Evolutionary conservation across 495 filamentous ascomycete genomes (phyloP).

Genomic region (Platismatia glauca): DNA sequence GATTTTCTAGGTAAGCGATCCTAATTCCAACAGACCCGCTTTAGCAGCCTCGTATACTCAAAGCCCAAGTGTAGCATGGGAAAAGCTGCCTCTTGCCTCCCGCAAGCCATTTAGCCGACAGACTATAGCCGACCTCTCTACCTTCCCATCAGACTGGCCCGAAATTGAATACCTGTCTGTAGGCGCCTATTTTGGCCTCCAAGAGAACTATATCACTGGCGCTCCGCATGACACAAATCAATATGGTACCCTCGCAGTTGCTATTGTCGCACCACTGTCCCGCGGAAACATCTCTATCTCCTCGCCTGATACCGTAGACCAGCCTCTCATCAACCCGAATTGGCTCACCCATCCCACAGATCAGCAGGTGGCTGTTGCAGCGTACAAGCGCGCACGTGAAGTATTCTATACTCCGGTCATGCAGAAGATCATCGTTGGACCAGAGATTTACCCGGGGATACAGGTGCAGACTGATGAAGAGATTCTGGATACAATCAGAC

Average conservation of each 20-base stretch:
- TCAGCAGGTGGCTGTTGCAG: conserved; percentile 43
- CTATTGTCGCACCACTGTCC: conserved; percentile 38
- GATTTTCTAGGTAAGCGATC: too few species aligned
- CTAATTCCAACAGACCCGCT: conserved; percentile 14
- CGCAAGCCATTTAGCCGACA: conserved; percentile 12
- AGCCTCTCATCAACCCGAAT: conserved; percentile 49
- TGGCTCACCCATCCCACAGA: conserved; percentile 48
- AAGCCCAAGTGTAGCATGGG: conserved; percentile 3
- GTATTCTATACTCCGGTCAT: conserved; percentile 35
- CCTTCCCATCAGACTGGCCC: conserved; percentile 48
- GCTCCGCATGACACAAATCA: conserved; percentile 34
- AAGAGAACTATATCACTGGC: conserved; percentile 24
- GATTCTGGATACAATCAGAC: conserved; percentile 38
- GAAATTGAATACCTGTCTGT: conserved; percentile 39
- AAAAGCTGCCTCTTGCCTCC: conserved; percentile 12
- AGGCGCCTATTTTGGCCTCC: conserved; percentile 23
- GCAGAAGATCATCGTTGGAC: conserved; percentile 32
- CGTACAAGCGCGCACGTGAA: conserved; percentile 41
- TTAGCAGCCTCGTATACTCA: not conserved
- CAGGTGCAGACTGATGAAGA: conserved; percentile 41
- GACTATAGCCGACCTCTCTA: conserved; percentile 22
- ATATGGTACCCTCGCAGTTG: conserved; percentile 34
- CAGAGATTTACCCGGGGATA: conserved; percentile 44
- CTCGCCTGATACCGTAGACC: conserved; percentile 32
- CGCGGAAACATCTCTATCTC: conserved; percentile 47